Evolutionary conservation across 495 filamentous ascomycete genomes (phyloP).

Genomic region (Neurospora pannonica): DNA sequence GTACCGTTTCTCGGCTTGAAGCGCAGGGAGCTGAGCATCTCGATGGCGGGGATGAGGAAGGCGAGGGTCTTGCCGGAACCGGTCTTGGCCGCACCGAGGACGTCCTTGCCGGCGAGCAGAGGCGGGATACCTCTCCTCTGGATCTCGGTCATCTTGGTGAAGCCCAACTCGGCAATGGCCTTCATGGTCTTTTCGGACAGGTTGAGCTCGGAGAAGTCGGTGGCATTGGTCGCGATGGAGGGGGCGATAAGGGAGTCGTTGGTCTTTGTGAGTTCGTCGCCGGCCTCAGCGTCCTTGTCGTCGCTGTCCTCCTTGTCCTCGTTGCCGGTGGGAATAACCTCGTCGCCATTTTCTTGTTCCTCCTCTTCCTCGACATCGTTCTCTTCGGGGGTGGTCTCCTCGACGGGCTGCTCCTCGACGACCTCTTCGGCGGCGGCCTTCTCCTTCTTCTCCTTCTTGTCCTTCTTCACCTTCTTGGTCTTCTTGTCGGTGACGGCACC

Average conservation of each 20-base stretch:
- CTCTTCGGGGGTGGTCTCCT: slow-evolving; percentile 8
- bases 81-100: slow-evolving; percentile 93
- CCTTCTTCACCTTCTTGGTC: slow-evolving; percentile 20
- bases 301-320: slow-evolving; percentile 17
- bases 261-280: slow-evolving; percentile 4
- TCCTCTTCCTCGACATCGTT: slow-evolving; percentile 6
- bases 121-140: slow-evolving; percentile 83
- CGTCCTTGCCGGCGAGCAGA: slow-evolving; percentile 80
- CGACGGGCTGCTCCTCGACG: slow-evolving; percentile 5
- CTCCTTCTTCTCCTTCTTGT: slow-evolving; percentile 12
- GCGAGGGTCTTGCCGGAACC: slow-evolving; percentile 92
- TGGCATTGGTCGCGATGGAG: slow-evolving; percentile 22
- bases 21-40: slow-evolving; percentile 83
- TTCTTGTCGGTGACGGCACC: slow-evolving; percentile 17
- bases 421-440: slow-evolving; percentile 9
- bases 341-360: neutral
- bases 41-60: slow-evolving; percentile 88
- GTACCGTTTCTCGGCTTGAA: slow-evolving; percentile 74
- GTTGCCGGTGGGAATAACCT: slow-evolving; percentile 12
- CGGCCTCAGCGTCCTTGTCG: slow-evolving; percentile 16
- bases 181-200: slow-evolving; percentile 79
- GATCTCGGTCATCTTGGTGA: slow-evolving; percentile 93
- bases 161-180: slow-evolving; percentile 84
- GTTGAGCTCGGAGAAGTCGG: slow-evolving; percentile 68
- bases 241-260: slow-evolving; percentile 21